These are phyloP conservation scores for Thymus mandschuricus DNA, from an alignment of 257 asterid genomes.

Conservation along the genomic window DNA sequence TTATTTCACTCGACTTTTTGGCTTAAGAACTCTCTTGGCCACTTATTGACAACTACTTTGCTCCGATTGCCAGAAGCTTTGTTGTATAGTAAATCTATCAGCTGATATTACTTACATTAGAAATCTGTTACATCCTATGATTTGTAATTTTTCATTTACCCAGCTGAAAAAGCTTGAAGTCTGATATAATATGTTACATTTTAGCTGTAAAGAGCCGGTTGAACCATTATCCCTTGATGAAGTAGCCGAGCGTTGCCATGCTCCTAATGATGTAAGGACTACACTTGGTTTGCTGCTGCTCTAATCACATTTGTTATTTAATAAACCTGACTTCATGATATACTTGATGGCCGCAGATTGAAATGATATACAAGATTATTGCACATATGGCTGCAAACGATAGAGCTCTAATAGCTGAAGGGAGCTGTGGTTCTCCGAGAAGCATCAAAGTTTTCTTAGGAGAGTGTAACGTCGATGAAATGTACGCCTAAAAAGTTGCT, in stretches of 20 bases:
- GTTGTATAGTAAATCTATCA: not conserved
- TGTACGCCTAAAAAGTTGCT: conserved; percentile 51
- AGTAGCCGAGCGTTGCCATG: conserved; percentile 82
- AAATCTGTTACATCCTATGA: not conserved
- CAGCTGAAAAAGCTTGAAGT: not conserved
- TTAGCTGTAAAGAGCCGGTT: conserved; percentile 90
- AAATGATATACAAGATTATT: conserved; percentile 92
- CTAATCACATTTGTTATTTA: not conserved
- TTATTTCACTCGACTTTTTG: too few relatives aligned
- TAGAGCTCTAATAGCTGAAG: conserved; percentile 98
- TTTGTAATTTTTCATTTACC: not conserved
- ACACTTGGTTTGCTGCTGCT: not conserved
- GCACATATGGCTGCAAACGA: conserved; percentile 98
- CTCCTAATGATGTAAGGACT: conserved; percentile 67
- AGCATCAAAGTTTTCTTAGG: conserved; percentile 92
- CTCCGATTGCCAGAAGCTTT: not conserved
- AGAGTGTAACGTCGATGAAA: conserved; percentile 87
- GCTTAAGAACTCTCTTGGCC: too few relatives aligned
- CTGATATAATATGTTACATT: conserved; percentile 4
- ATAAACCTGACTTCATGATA: conserved; percentile 22
- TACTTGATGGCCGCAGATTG: conserved; percentile 65
- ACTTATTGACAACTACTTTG: not conserved
- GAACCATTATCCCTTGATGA: conserved; percentile 93
- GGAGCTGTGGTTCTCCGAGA: conserved; percentile 92
- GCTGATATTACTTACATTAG: not conserved